A percentile compares a stretch with the other conserved stretches of the same genome.
Conservation (phyloP, 2,329 filamentous ascomycete species). For the Xylariaceae sp. region DNA sequence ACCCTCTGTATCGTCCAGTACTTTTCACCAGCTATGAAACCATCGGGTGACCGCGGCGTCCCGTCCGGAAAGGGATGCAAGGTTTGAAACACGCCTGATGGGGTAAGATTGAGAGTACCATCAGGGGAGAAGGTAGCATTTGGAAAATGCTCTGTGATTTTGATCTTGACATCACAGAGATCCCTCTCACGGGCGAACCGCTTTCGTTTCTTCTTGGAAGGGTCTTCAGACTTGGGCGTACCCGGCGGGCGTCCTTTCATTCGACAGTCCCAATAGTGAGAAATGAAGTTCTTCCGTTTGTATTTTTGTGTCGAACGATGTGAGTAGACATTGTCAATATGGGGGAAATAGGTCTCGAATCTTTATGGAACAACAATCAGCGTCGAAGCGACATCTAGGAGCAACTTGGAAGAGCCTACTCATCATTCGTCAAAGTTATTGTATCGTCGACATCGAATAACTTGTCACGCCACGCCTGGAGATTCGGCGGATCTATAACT, state of each 20-base stretch:
- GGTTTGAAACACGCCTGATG: slow-evolving; percentile 19
- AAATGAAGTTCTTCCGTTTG: slow-evolving; percentile 77
- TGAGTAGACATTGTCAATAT: slow-evolving; percentile 81
- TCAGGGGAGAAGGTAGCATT: slow-evolving; percentile 40
- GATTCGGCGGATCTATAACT: slow-evolving; percentile 62
- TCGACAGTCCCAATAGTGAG: slow-evolving; percentile 81
- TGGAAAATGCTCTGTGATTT: slow-evolving; percentile 75
- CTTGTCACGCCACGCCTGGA: slow-evolving; percentile 65
- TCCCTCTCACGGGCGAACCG: slow-evolving; percentile 70
- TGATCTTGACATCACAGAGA: slow-evolving; percentile 84
- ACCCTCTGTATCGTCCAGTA: slow-evolving; percentile 75
- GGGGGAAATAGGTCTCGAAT: slow-evolving; percentile 77
- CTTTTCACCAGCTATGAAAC: slow-evolving; percentile 41
- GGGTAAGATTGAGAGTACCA: slow-evolving; percentile 19
- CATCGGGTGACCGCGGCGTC: slow-evolving; percentile 35
- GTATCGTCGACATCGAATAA: slow-evolving; percentile 73
- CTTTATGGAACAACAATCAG: slow-evolving; percentile 36
- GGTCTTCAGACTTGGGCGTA: slow-evolving; percentile 74
- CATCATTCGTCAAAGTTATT: slow-evolving; percentile 68
- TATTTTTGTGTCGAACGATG: slow-evolving; percentile 78
- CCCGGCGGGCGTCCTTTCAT: slow-evolving; percentile 76
- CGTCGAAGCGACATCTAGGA: not conserved
- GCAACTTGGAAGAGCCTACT: slow-evolving; percentile 43
- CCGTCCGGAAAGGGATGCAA: slow-evolving; percentile 23
- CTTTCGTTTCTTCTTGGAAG: slow-evolving; percentile 78